phyloP scores from a whole-genome alignment of 2,329 filamentous ascomycete genomes.

The Aschersonia sp. region DNA sequence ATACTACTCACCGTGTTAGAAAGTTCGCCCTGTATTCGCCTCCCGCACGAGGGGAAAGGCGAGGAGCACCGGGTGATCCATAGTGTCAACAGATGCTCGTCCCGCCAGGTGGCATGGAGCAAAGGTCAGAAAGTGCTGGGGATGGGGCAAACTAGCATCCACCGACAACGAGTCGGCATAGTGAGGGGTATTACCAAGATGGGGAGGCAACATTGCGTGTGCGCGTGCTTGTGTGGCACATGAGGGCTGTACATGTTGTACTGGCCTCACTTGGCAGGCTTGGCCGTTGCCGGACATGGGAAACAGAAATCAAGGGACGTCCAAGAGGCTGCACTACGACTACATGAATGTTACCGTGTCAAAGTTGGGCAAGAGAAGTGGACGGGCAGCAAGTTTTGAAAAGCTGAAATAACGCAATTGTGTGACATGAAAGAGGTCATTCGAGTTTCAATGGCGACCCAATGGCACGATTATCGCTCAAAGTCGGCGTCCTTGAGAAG shows the following conservation, averaged over 20 bases:
- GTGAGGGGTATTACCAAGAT: neutral
- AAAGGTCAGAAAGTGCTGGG: neutral
- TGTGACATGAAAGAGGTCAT: neutral
- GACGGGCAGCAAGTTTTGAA: neutral
- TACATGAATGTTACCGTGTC: neutral
- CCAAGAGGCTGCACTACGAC: neutral
- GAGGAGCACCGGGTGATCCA: neutral
- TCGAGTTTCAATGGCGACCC: neutral
- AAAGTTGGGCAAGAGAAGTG: neutral
- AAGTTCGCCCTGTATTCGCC: neutral
- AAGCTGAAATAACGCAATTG: neutral
- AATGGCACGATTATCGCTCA: neutral
- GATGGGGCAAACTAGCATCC: too few relatives aligned
- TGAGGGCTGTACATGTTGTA: neutral
- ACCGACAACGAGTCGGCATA: neutral
- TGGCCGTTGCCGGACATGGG: neutral
- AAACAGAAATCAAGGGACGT: neutral
- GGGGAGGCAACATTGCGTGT: neutral
- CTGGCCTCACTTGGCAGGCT: neutral
- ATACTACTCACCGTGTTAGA: constrained; percentile 3
- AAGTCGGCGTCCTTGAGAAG: neutral
- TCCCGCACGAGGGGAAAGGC: neutral
- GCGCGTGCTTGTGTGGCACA: neutral
- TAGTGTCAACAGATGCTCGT: neutral
- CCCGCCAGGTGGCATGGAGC: neutral